Evolutionary conservation across 345 rosid genomes (phyloP), one percentile per base, ranked within the genome.

Genomic region (Laguncularia racemosa): DNA sequence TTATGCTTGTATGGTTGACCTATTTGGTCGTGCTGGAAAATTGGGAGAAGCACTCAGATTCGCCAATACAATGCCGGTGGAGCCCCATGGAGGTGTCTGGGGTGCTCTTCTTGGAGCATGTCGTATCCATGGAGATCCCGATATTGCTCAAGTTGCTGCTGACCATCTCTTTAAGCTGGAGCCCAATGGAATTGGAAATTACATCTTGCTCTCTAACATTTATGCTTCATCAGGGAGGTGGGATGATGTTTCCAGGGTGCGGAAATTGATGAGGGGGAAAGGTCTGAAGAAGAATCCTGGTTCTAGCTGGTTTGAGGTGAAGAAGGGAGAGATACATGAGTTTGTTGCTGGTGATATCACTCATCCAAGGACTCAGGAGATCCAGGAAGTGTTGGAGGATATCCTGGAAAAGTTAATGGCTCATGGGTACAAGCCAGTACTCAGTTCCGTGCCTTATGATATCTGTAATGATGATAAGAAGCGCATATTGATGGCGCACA

Each of bases 71-170:
- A 86, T 92, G 88, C 76, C 88, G 0, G 54, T 71, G 44, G 61
- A 89, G 52, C 84, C 91, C 54, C 69, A 76, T 58, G 85, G 70
- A 20, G 86, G 81, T 23, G 83, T 83, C 19, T 92, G 97, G 98
- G 95, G 98, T 44, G 96, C 98, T 20, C 71, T 92, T 53, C 93
- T 92, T 15, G 95, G 91, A 58, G 91, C 95, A 44, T 92, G 93
- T 55, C 79, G 73, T 43, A 74, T 76, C 60, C 87, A 92, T 67
- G 52, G 65, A 16, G 59, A 81, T 63, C 80, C 89, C 13, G 87
- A 84, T 44, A 62, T 84, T 18, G 98, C 95, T 45, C 70, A 73
- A 56, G 69, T 84, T 59, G 92, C 95, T 28, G 88, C 88, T 16
- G 59, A 33, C 55, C 84, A 76, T 68, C 70, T 91, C 60, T 88